Conservation (phyloP, 805 yeast genomes). For the Yamadazyma philogaea region DNA sequence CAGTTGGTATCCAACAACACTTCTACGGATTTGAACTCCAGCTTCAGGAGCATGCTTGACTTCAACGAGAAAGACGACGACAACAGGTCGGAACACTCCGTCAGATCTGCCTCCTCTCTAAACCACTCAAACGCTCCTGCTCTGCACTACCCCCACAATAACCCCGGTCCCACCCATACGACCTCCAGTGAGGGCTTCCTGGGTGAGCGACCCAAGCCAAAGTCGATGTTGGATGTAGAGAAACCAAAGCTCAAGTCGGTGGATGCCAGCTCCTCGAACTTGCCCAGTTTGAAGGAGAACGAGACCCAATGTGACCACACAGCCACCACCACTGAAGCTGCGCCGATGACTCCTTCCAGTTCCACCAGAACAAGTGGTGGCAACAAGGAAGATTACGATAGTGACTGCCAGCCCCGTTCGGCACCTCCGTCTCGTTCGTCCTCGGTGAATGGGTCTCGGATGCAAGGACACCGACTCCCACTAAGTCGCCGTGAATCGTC, state of each 20-base stretch:
- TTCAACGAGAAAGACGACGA: constrained; percentile 15
- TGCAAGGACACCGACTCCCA: constrained; percentile 5
- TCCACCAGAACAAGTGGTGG: background rate
- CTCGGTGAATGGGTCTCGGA: background rate
- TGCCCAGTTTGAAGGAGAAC: constrained; percentile 8
- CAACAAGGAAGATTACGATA: background rate
- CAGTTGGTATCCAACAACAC: background rate
- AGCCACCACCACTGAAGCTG: background rate
- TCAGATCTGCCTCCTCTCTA: constrained; percentile 16
- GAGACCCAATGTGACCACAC: background rate
- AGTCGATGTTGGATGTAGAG: constrained; percentile 32
- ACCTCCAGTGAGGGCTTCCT: background rate
- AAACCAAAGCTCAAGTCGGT: constrained; percentile 24
- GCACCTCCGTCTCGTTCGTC: background rate
- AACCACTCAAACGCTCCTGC: constrained; percentile 4
- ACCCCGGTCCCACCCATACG: background rate
- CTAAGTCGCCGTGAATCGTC: background rate
- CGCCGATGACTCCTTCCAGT: background rate
- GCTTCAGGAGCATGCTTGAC: constrained; percentile 38
- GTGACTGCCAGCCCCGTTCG: constrained; percentile 5
- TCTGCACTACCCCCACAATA: background rate
- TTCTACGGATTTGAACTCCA: constrained; percentile 6
- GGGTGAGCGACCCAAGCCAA: constrained; percentile 16
- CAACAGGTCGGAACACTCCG: constrained; percentile 3
- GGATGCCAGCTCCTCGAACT: constrained; percentile 12